phyloP scores from a whole-genome alignment of 1,284 basidiomycete genomes.

The Chalciporus sp. region DNA sequence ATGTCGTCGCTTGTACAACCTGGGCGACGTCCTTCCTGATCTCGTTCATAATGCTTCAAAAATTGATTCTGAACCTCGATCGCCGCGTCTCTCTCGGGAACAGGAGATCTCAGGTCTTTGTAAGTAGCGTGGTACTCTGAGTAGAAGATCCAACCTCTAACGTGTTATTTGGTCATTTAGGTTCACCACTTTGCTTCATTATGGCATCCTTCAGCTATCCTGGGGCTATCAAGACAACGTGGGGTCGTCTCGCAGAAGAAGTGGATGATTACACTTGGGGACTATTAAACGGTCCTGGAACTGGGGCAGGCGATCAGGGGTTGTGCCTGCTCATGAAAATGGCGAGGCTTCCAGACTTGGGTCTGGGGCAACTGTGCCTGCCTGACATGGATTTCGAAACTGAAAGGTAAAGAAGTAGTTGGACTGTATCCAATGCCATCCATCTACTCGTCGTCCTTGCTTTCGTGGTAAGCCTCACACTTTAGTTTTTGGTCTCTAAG shows the following conservation, averaged over 20 bases:
- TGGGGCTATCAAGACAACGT: conserved; percentile 62
- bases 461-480: conserved; percentile 15
- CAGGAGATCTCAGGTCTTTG: conserved; percentile 77
- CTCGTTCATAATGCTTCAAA: conserved; percentile 41
- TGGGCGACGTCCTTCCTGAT: conserved; percentile 64
- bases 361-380: conserved; percentile 70
- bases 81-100: conserved; percentile 56
- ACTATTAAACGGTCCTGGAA: conserved; percentile 50
- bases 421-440: neutral
- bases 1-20: conserved; percentile 67
- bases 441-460: neutral
- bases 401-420: conserved; percentile 13
- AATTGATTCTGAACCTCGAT: conserved; percentile 26
- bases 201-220: conserved; percentile 69
- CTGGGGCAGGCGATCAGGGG: conserved; percentile 45
- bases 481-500: neutral
- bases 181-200: conserved; percentile 75
- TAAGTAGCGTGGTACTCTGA: conserved; percentile 36
- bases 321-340: conserved; percentile 73
- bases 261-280: conserved; percentile 68
- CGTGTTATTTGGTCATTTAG: conserved; percentile 37
- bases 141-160: conserved; percentile 1
- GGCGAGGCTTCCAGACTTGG: conserved; percentile 73
- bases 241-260: conserved; percentile 69
- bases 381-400: conserved; percentile 37